Evolutionary conservation across 2,329 filamentous ascomycete species (phyloP).

Genomic region (Colletotrichum melonis): DNA sequence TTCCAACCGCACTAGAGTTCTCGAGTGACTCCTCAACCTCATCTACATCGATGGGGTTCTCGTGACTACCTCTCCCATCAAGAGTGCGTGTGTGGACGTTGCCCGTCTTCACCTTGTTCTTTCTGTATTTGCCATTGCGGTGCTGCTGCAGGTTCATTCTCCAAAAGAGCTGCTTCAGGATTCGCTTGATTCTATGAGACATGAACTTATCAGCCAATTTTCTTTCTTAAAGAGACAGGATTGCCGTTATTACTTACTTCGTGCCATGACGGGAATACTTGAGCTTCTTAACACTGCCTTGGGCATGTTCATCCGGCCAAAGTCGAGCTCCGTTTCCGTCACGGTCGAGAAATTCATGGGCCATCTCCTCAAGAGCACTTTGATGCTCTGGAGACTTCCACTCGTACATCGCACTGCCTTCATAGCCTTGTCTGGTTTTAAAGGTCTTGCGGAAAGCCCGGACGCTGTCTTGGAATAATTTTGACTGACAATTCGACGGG

Average conservation of each 20-base stretch:
- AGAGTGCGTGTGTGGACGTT: not conserved
- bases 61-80: not conserved
- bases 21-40: not conserved
- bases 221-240: not conserved
- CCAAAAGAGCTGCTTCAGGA: slow-evolving; percentile 30
- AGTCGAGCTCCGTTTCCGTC: slow-evolving; percentile 13
- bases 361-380: slow-evolving; percentile 19
- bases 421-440: not conserved
- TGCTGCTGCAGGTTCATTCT: slow-evolving; percentile 25
- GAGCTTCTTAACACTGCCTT: not conserved
- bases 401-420: slow-evolving; percentile 10
- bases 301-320: slow-evolving; percentile 19
- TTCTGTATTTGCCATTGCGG: slow-evolving; percentile 18
- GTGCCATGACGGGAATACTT: slow-evolving; percentile 1
- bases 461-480: slow-evolving; percentile 11
- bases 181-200: slow-evolving; percentile 2
- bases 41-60: not conserved
- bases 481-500: not conserved
- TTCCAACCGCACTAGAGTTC: not conserved
- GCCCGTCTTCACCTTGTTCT: not conserved
- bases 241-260: not conserved
- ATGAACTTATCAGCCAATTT: not conserved
- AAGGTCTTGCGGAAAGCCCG: slow-evolving; percentile 18
- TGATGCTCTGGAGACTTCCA: slow-evolving; percentile 27
- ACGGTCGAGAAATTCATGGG: slow-evolving; percentile 5